phyloP scores from a whole-genome alignment of 352 stramenopile species.

The Blastocystis sp. region DNA sequence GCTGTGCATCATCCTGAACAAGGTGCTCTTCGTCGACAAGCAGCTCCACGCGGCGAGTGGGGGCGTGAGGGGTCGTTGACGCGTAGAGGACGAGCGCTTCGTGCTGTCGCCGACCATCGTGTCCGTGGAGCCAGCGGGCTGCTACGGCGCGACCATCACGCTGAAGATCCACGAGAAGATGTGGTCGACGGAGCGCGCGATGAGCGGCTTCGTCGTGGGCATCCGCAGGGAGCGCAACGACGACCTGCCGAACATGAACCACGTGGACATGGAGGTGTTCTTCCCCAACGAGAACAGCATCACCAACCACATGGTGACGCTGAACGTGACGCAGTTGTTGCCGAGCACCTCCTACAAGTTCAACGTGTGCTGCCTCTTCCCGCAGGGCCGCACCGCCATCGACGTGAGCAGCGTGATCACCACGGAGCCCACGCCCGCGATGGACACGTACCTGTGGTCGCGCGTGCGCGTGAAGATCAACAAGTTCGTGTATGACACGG shows the following conservation, averaged over 20 bases:
- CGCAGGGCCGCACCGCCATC: slow-evolving; percentile 25
- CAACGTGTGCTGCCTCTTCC: slow-evolving; percentile 58
- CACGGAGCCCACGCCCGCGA: not conserved
- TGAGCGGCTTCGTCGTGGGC: slow-evolving; percentile 54
- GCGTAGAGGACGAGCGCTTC: slow-evolving; percentile 55
- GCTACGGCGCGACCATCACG: slow-evolving; percentile 10
- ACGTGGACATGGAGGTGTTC: slow-evolving; percentile 42
- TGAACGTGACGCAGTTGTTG: slow-evolving; percentile 60
- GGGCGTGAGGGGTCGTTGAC: not conserved
- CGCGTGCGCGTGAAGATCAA: slow-evolving; percentile 48
- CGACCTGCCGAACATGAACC: slow-evolving; percentile 58
- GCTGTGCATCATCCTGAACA: slow-evolving; percentile 67
- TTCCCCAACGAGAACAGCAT: slow-evolving; percentile 41
- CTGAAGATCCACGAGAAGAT: slow-evolving; percentile 35
- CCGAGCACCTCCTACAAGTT: slow-evolving; percentile 43
- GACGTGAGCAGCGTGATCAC: not conserved
- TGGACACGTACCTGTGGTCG: slow-evolving; percentile 69
- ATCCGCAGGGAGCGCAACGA: slow-evolving; percentile 39
- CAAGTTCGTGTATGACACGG: slow-evolving; percentile 47
- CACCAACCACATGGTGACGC: slow-evolving; percentile 30
- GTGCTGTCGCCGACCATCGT: slow-evolving; percentile 39
- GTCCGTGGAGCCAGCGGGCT: not conserved
- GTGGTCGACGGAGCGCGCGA: slow-evolving; percentile 31
- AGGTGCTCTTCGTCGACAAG: slow-evolving; percentile 62
- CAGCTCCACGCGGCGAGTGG: slow-evolving; percentile 41